Percentiles rank a stretch among this genome's conserved stretches.
Conservation (phyloP, 768 basidiomycete genomes). For the Suillus ampliporus region DNA sequence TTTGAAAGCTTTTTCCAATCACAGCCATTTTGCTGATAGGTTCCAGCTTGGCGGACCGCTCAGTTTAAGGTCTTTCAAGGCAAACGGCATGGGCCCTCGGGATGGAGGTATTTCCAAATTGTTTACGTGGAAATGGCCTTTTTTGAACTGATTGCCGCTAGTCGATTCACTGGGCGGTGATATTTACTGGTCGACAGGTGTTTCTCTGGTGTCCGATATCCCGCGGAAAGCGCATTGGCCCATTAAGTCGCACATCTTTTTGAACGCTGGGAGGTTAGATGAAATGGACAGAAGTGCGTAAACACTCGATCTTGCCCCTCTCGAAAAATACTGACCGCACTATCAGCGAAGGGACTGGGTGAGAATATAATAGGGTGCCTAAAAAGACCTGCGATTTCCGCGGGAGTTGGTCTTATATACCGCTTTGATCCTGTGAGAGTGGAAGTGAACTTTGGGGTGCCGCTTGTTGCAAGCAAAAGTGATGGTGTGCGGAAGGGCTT, state of each 20-base stretch:
- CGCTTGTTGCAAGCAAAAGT: constrained; percentile 68
- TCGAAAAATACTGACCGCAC: constrained; percentile 20
- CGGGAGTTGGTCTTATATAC: constrained; percentile 84
- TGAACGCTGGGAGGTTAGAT: constrained; percentile 83
- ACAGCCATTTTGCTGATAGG: constrained; percentile 77
- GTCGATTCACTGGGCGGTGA: constrained; percentile 90
- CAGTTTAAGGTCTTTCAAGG: constrained; percentile 77
- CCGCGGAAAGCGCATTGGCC: constrained; percentile 84
- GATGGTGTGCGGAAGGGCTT: constrained; percentile 74
- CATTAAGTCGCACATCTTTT: constrained; percentile 76
- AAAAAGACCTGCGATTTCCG: constrained; percentile 71
- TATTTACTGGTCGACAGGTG: constrained; percentile 76
- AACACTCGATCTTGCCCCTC: constrained; percentile 4
- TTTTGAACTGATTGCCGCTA: constrained; percentile 31
- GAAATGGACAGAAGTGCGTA: constrained; percentile 59
- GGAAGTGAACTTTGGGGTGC: constrained; percentile 88
- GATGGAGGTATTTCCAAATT: constrained; percentile 54
- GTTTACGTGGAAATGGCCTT: not conserved
- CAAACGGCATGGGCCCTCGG: constrained; percentile 77
- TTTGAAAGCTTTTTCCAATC: constrained; percentile 63
- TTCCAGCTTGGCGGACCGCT: constrained; percentile 94
- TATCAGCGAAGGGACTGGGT: constrained; percentile 42
- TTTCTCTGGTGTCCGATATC: constrained; percentile 76
- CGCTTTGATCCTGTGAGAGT: constrained; percentile 83
- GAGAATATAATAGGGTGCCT: constrained; percentile 49